Evolutionary conservation across 1,139 yeast genomes (phyloP), one percentile per base, ranked within the genome.

Genomic region (Groenewaldozyma auringiensis): DNA sequence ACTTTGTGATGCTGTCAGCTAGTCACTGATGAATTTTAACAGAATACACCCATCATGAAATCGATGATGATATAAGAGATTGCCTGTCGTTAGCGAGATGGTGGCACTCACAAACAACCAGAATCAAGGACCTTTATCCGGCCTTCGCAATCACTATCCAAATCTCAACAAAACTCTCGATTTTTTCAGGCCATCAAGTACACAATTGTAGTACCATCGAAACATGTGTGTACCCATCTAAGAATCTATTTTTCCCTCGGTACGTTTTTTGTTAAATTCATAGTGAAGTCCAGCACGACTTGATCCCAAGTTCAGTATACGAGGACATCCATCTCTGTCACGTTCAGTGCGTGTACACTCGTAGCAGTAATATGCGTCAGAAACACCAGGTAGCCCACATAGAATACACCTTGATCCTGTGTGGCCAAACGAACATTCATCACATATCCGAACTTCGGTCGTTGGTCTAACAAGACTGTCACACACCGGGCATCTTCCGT

Each of bases 301-400:
- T 29, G 87, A 77, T 2, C 97, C 96, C 45, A 87, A 69, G 58
- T 88, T 89, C 21, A 83, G 64, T 43, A 89, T 78, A 55, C 83
- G 74, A 0, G 97, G 97, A 66, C 98, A 89, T 1, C 98, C 98
- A 61, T 89, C 96, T 37, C 96, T 69, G 59, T 86, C 88, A 58
- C 79, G 80, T 58, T 88, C 97, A 41, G 78, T 60, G 41, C 78
- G 62, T 3, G 88, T 92, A 63, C 98, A 89, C 61, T 88, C 95
- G 54, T 78, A 72, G 60, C 98, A 89, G 64, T 87, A 92, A 60
- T 71, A 85, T 0, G 96, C 95, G 32, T 80, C 83, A 2, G 74
- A 67, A 2, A 75, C 75, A 2, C 83, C 86, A 11, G 72, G 58
- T 31, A 60, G 60, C 20, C 88, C 85, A 66, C 97, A 89, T 21